Base-by-base conservation (phyloP, 352 stramenopile species). In the Phytophthora pinifolia region DNA sequence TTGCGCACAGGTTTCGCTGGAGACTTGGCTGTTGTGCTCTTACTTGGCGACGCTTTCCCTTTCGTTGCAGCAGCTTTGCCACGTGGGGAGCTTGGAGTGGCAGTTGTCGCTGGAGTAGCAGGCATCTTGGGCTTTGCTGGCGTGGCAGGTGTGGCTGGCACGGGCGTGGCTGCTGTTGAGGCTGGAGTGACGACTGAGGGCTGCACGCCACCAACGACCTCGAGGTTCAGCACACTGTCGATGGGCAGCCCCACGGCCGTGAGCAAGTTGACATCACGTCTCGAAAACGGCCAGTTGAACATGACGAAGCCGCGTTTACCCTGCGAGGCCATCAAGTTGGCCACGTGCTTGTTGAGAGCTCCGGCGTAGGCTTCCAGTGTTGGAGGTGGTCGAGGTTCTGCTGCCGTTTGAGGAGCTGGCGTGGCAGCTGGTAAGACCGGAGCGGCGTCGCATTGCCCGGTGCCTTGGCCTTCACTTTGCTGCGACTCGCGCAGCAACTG, bases 161-260 rank as follows among this genome's bases (percentile, higher is more conserved):
- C 31, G 29, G 51, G 0, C 5, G 18, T 14, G 17, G 20, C 5
- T 32, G 13, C 20, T 50, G 27, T 41, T 45, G 37, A 7, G n/a
- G 46, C 12, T 39, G 25, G n/a, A 7, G 39, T 6, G 38, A 29
- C 7, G 13, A 41, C 22, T 7, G 56, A 6, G 2, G 38, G 32
- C 5, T 57, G 42, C 12, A 42, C 17, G 29, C 35, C 22, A 22
- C 49, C 36, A 5, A 58, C 27, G 7, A 70, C 44, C 27, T 83
- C 70, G n/a, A 89, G 43, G 9, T 88, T 76, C 4, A 88, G 49
- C 8, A 88, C 64, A 14, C 72, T 83, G 46, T 88, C 76, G 9
- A 89, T 47, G 0, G 79, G 59, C 1, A 88, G 32, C 1, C 75
- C 75, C 13, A 69, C 36, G 6, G 57, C 61, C n/a, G 74, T 84